Percentiles rank a stretch among this genome's conserved stretches.
These are phyloP conservation scores for Sporothrix schenckii DNA, from an alignment of 2,329 filamentous ascomycete genomes.

Conservation along the genomic window DNA sequence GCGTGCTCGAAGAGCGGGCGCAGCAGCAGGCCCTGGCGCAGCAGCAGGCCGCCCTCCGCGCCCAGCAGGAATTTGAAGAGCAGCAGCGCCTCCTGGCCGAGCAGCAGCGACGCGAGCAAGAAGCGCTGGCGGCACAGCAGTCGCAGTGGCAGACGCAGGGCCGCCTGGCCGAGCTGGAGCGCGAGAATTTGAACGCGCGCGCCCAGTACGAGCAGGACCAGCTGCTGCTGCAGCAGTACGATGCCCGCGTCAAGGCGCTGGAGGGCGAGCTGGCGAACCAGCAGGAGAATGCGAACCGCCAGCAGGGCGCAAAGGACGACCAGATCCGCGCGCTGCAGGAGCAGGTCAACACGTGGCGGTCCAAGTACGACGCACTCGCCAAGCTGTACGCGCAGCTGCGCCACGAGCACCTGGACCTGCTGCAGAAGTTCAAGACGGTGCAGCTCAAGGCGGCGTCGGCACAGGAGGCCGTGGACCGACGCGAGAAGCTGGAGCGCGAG, in stretches of 20 bases:
- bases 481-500: constrained; percentile 94
- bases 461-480: constrained; percentile 91
- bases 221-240: constrained; percentile 94
- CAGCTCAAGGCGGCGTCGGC: constrained; percentile 96
- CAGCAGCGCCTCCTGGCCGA: constrained; percentile 86
- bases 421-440: constrained; percentile 94
- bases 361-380: constrained; percentile 93
- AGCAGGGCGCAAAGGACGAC: constrained; percentile 87
- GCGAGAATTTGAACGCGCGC: constrained; percentile 89
- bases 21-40: constrained; percentile 79
- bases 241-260: constrained; percentile 88
- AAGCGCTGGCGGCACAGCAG: constrained; percentile 85
- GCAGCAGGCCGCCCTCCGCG: constrained; percentile 78
- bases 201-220: constrained; percentile 98
- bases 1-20: constrained; percentile 82
- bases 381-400: constrained; percentile 97
- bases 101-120: constrained; percentile 87
- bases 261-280: constrained; percentile 85
- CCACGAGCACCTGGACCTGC: constrained; percentile 88
- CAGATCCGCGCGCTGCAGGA: constrained; percentile 92
- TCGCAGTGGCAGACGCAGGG: constrained; percentile 93
- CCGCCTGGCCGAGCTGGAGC: constrained; percentile 90
- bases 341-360: constrained; percentile 96
- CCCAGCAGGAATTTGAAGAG: constrained; percentile 94
- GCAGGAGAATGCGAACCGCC: constrained; percentile 80